Evolutionary conservation across 441 rosid species (phyloP), one percentile per base, ranked within the genome.

Genomic region (Populus hybrid): DNA sequence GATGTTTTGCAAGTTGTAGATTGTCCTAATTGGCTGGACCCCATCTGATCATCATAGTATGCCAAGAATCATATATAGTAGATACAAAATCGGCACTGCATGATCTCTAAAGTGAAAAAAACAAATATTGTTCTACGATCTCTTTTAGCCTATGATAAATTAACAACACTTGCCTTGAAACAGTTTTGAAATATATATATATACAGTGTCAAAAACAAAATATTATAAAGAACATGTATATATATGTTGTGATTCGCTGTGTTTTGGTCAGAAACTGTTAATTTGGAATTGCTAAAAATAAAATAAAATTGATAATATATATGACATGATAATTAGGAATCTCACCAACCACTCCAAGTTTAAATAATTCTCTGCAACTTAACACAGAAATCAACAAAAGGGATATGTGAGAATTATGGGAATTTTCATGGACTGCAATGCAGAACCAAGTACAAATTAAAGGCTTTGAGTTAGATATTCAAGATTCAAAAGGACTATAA

Each of bases 1-100:
- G 65, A 63, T 40, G 59, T 69, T 26, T 35, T 69, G 68, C 75
- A 35, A 57, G 75, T 50, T 23, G 66, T 32, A 36, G 26, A 30
- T 36, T 76, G 34, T 50, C 79, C 71, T 74, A 28, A 18, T 67
- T 69, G 36, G 32, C 70, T 46, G 34, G 38, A 71, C 70, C 38
- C 34, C 42, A 64, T 71, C 53, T 19, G 14, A 21, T 16, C 21
- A 14, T 50, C 57, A 79, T 2, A 76, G 57, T 63, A 23, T 36
- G 34, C 50, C 72, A 74, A 53, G 67, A n/a, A 73, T 64, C n/a
- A 50, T 18, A n/a, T 1, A 50, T 14, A 14, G 16, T 30, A 30
- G 16, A 26, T 1, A 64, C 26, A 16, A 78, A 26, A 50, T 50
- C 76, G 63, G 70, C 32, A 63, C 69, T 32, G 42, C 21, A 57